Percentiles rank a stretch among this genome's conserved stretches.
Conservation (phyloP, 495 filamentous ascomycete species). For the Xylaria palmicola region DNA sequence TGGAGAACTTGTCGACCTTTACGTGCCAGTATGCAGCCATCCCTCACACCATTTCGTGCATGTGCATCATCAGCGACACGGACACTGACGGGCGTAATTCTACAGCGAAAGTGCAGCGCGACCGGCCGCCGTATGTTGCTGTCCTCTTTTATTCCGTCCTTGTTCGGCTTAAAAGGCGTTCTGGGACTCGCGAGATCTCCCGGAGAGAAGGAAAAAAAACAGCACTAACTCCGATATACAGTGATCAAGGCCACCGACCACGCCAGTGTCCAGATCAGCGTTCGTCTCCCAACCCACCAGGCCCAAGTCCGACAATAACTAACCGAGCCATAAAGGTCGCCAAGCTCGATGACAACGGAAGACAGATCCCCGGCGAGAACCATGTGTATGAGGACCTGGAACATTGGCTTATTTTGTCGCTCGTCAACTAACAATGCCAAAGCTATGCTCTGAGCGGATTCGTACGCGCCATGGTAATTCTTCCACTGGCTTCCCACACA, state of each 20-base stretch:
- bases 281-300: slow-evolving; percentile 50
- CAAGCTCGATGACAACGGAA: slow-evolving; percentile 89
- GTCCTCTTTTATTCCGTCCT: neutral
- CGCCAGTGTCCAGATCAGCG: slow-evolving; percentile 78
- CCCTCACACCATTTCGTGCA: too few species aligned
- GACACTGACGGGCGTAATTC: slow-evolving; percentile 11
- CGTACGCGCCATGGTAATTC: slow-evolving; percentile 80
- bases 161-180: neutral
- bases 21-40: slow-evolving; percentile 37
- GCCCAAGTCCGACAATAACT: neutral
- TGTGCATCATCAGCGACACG: too few species aligned
- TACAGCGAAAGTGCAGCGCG: slow-evolving; percentile 90
- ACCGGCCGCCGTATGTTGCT: slow-evolving; percentile 62
- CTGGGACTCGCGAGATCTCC: neutral
- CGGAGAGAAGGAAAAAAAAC: neutral
- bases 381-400: slow-evolving; percentile 62
- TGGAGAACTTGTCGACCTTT: slow-evolving; percentile 99
- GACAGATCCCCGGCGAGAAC: slow-evolving; percentile 91
- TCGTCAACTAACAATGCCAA: slow-evolving; percentile 2
- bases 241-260: slow-evolving; percentile 99
- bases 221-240: neutral
- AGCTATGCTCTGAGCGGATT: slow-evolving; percentile 84
- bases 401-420: neutral
- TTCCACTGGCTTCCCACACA: neutral
- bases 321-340: slow-evolving; percentile 18